A percentile compares a stretch with the other conserved stretches of the same genome.
These are phyloP conservation scores for Solanum tacnaense DNA, from an alignment of 257 asterid species.

Conservation along the genomic window DNA sequence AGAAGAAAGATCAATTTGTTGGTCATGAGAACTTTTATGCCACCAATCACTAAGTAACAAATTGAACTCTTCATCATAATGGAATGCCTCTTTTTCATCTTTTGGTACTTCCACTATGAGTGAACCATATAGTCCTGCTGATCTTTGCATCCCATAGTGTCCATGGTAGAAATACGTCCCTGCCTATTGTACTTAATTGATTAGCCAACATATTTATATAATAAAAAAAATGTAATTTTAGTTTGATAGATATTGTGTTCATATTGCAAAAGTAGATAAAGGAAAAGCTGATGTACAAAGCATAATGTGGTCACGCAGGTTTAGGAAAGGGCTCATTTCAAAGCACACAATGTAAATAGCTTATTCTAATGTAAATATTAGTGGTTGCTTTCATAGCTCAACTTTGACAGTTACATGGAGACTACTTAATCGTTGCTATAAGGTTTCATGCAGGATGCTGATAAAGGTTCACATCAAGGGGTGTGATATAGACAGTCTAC, in stretches of 20 bases:
- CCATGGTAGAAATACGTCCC: constrained; percentile 94
- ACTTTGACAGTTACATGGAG: background rate
- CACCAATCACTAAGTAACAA: constrained; percentile 77
- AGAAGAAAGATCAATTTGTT: constrained; percentile 61
- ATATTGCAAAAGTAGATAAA: background rate
- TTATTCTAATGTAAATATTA: background rate
- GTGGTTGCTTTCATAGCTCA: background rate
- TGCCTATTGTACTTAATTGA: constrained; percentile 23
- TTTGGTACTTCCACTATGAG: constrained; percentile 30
- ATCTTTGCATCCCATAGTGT: constrained; percentile 91
- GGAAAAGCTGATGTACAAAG: background rate
- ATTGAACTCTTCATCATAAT: constrained; percentile 58
- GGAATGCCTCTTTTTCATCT: constrained; percentile 43
- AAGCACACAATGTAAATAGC: background rate
- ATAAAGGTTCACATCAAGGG: background rate
- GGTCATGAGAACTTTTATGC: constrained; percentile 55
- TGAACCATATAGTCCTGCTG: constrained; percentile 76
- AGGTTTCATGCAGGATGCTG: background rate
- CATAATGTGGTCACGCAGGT: background rate
- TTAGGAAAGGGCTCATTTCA: background rate
- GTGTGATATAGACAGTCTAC: background rate
- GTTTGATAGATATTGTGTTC: background rate
- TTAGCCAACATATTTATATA: background rate
- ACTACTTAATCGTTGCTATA: background rate
- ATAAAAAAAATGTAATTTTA: background rate